Evolutionary conservation across 2,329 filamentous ascomycete species (phyloP).

Genomic region (Xylariaceae sp.): DNA sequence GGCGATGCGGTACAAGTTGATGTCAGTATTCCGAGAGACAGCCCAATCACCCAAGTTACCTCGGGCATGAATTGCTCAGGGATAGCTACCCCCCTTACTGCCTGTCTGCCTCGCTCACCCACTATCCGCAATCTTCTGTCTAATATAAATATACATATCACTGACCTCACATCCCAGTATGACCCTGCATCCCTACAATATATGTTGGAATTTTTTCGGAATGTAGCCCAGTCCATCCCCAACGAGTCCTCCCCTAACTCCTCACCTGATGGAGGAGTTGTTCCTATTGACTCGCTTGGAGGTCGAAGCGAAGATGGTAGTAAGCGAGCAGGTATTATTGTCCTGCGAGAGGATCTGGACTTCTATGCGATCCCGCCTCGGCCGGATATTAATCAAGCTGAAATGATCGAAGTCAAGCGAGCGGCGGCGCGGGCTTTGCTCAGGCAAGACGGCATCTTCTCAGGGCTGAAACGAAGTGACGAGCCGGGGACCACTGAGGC

Average conservation of each 20-base stretch:
- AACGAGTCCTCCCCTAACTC: slow-evolving; percentile 68
- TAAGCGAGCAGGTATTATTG: slow-evolving; percentile 96
- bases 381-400: slow-evolving; percentile 77
- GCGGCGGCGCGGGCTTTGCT: slow-evolving; percentile 86
- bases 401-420: slow-evolving; percentile 96
- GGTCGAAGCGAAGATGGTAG: slow-evolving; percentile 59
- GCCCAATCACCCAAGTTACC: slow-evolving; percentile 28
- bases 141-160: slow-evolving; percentile 47
- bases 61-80: slow-evolving; percentile 27
- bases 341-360: slow-evolving; percentile 92
- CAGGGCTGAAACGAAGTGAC: slow-evolving; percentile 90
- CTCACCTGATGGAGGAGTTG: slow-evolving; percentile 63
- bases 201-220: slow-evolving; percentile 98
- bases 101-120: slow-evolving; percentile 26
- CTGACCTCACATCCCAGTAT: slow-evolving; percentile 67
- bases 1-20: slow-evolving; percentile 96
- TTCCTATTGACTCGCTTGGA: slow-evolving; percentile 73
- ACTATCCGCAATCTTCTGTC: slow-evolving; percentile 39
- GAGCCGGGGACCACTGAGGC: slow-evolving; percentile 96
- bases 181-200: slow-evolving; percentile 95
- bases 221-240: slow-evolving; percentile 94
- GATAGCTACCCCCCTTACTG: slow-evolving; percentile 13
- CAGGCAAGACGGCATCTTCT: slow-evolving; percentile 92
- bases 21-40: slow-evolving; percentile 62
- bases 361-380: slow-evolving; percentile 95